Evolutionary conservation across 176 grass and related monocot species (phyloP), one percentile per base, ranked within the genome.

Genomic region (Themeda triandra): DNA sequence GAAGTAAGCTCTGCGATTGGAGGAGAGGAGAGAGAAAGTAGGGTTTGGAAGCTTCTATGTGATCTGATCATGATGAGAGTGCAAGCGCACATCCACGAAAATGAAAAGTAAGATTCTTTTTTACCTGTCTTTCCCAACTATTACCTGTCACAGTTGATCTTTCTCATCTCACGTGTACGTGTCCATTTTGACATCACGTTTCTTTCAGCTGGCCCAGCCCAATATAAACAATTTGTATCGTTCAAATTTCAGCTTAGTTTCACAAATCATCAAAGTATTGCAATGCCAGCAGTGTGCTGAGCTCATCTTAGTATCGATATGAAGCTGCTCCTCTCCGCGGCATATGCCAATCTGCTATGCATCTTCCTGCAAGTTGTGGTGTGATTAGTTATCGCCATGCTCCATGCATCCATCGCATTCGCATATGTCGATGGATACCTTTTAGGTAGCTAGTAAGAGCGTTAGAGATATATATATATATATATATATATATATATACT

Each of bases 1-100:
- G 53, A 85, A 79, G 83, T 62, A 86, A 86, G 51, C 84, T 63
- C 53, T 85, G 18, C 27, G 66, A 79, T 80, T 72, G 84, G 76
- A 72, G 29, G 64, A 53, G 49, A 21, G 6, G 49, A 19, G 49
- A 53, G 49, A 19, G 49, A 49, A 49, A 49, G 53, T 2, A 9
- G 49, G 17, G 21, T n/a, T 58, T 62, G 65, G 75, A 79, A 79
- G 66, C 23, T 72, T 46, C 27, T 62, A 54, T 54, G 1, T 19
- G 1, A 49, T 48, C 4, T 8, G 40, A 63, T n/a, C n/a, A n/a
- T 63, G 70, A 44, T 27, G 80, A 4, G 32, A 58, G 32, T 40
- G 79, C 46, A 25, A 39, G 30, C 6, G 23, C 65, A 36, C 4
- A 49, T 3, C 3, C 6, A 2, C n/a, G 9, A 54, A 69, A 66